Base-by-base conservation (phyloP, 2,329 filamentous ascomycete genomes). In the Iodosphaeria phyllophila region DNA sequence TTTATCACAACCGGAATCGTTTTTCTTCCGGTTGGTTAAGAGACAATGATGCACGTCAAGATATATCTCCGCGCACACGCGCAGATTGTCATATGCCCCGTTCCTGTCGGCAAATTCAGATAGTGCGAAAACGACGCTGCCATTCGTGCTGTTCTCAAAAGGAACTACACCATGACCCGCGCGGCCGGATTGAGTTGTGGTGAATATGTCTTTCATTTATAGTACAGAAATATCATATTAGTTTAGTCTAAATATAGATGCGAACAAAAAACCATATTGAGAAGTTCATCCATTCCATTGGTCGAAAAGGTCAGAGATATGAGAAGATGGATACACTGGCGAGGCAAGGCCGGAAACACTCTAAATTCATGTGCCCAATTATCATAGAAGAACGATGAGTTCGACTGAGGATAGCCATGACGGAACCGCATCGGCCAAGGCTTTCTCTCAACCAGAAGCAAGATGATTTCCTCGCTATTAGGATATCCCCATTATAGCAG, bases 141-240 rank as follows among this genome's bases (percentile, higher is more conserved):
- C 89, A 49, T 95, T 92, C 44, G 80, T 86, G 20, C 79, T 91
- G 56, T 98, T 98, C 46, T 95, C 86, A 50, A 92, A 84, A 5
- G 89, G 89, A 2, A 93, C 77, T 16, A 95, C 77, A 36, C 84
- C 89, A 28, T 73, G 73, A 26, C 63, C 51, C 1, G 67, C 68
- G 22, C 54, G 44, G 29, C 66, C 62, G 18, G 60, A 57, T 41
- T 91, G 80, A 5, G 92, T 76, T 10, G 71, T 62, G 25, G 72
- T 59, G 47, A 93, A 92, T 38, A 92, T 71, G 43, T 89, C 80
- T 74, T 16, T n/a, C 23, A 9, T 17, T 24, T 23, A 16, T 20
- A 20, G 24, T 15, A 5, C 13, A 18, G 6, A 15, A 5, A 15
- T n/a, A 23, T 4, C 12, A 13, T 4, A 8, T 4, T 10, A 2